phyloP scores from a whole-genome alignment of 495 filamentous ascomycete species.

The Sordaria brevicollis region DNA sequence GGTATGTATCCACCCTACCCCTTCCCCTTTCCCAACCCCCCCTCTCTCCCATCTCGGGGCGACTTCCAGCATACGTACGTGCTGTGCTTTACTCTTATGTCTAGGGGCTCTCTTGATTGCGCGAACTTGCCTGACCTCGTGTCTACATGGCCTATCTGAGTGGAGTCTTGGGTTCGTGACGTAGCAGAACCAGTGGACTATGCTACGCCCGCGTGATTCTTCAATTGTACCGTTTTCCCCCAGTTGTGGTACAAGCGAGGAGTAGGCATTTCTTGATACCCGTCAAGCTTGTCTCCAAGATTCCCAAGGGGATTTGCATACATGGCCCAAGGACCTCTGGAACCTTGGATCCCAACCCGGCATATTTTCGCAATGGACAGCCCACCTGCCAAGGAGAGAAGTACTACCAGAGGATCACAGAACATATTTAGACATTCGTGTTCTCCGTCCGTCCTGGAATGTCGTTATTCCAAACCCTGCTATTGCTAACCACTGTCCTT shows the following conservation, averaged over 20 bases:
- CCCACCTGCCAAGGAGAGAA: slow-evolving; percentile 48
- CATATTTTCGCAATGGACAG: slow-evolving; percentile 47
- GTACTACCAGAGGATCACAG: slow-evolving; percentile 51
- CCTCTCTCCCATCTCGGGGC: slow-evolving; percentile 32
- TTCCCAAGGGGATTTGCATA: slow-evolving; percentile 24
- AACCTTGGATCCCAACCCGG: slow-evolving; percentile 46
- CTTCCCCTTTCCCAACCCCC: slow-evolving; percentile 29
- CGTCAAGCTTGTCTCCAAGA: slow-evolving; percentile 45
- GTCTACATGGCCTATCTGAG: slow-evolving; percentile 65
- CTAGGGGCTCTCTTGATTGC: slow-evolving; percentile 63
- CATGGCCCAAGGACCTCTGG: slow-evolving; percentile 50
- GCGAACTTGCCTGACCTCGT: slow-evolving; percentile 79
- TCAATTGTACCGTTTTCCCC: slow-evolving; percentile 52
- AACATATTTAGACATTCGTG: slow-evolving; percentile 50
- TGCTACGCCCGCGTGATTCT: slow-evolving; percentile 58
- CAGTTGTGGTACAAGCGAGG: slow-evolving; percentile 57
- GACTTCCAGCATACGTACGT: slow-evolving; percentile 61
- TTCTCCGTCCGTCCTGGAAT: slow-evolving; percentile 42
- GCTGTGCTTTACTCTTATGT: slow-evolving; percentile 86
- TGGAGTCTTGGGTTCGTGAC: slow-evolving; percentile 79
- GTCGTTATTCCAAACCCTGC: slow-evolving; percentile 42
- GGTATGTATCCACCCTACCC: slow-evolving; percentile 77
- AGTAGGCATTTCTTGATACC: slow-evolving; percentile 63
- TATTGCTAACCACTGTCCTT: slow-evolving; percentile 65
- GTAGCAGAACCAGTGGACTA: slow-evolving; percentile 46